These are phyloP conservation scores for Trichosporon sp. DNA, from an alignment of 1,284 basidiomycete species.

Conservation along the genomic window DNA sequence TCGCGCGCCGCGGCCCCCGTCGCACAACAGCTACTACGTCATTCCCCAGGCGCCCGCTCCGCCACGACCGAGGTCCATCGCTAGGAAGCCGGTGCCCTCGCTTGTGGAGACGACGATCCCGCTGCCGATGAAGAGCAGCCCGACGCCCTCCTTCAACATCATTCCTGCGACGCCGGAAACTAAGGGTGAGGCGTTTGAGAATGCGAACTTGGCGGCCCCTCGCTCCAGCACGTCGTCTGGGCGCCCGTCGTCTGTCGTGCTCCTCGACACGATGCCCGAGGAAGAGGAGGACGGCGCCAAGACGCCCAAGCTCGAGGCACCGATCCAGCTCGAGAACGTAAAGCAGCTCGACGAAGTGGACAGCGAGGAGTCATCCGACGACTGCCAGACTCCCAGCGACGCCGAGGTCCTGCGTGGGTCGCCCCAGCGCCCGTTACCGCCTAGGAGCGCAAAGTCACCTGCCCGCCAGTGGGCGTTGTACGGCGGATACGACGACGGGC, in stretches of 20 bases:
- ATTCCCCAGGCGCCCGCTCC: background rate
- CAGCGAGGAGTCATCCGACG: constrained; percentile 10
- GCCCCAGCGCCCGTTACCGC: background rate
- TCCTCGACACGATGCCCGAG: constrained; percentile 19
- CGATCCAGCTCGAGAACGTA: constrained; percentile 3
- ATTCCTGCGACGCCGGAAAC: constrained; percentile 38
- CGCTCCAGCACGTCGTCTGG: background rate
- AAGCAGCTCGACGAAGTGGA: constrained; percentile 11
- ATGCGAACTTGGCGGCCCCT: background rate
- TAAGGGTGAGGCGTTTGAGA: background rate
- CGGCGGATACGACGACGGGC: constrained; percentile 19
- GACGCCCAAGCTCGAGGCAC: constrained; percentile 1
- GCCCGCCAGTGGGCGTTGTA: constrained; percentile 11
- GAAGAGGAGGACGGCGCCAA: constrained; percentile 21
- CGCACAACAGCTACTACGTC: background rate
- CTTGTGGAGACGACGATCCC: background rate
- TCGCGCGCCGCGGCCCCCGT: background rate
- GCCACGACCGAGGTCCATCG: background rate
- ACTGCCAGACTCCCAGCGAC: constrained; percentile 1
- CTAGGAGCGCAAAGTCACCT: constrained; percentile 9
- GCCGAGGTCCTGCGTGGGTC: background rate
- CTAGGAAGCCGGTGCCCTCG: constrained; percentile 2
- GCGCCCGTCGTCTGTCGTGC: background rate
- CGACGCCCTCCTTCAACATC: constrained; percentile 41
- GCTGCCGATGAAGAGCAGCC: background rate